Base-by-base conservation (phyloP, 1,284 basidiomycete genomes). In the Ustilago lituana region DNA sequence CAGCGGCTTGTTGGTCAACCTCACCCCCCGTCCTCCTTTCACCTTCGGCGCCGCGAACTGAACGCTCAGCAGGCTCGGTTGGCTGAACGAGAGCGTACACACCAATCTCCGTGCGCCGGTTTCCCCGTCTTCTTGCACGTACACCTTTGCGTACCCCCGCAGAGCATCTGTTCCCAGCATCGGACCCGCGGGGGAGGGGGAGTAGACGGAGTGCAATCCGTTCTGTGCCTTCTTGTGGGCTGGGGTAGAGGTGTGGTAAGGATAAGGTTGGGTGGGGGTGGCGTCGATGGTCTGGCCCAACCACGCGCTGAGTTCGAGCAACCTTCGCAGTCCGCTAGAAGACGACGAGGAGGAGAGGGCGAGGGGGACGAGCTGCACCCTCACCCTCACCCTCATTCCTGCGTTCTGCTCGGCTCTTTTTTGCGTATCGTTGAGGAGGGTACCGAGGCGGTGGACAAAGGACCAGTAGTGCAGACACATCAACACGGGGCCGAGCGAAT, bases 381-480 rank as follows among this genome's bases (percentile, higher is more conserved):
- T 45, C 0, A 55, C 26, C 22, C 11, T 33, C 8, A 20, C 11
- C 14, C 49, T 11, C 12, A 43, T 10, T 40, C 12, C 7, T 5
- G 15, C 17, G 36, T 8, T 2, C 19, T 40, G 9, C 7, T 5
- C 15, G 15, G 36, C 10, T 2, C 19, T n/a, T 8, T 26, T 33
- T 20, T 57, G 52, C 15, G 64, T 3, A 22, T 32, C 15, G 23
- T 19, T 5, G 12, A 73, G 24, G 19, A 51, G 2, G 2, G 8
- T 22, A 1, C 55, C 47, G 0, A 73, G 50, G 3, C 51, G 47
- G n/a, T 44, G 32, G 19, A 69, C 51, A 15, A 73, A 73, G 7
- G 70, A 73, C 54, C 52, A 53, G 49, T 68, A 73, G 27, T 73
- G 70, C 24, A 73, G 38, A 1, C 43, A 39, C 0, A 68, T 54